Evolutionary conservation across 768 basidiomycete species (phyloP).

Genomic region (Naganishia vaughanmartiniae): DNA sequence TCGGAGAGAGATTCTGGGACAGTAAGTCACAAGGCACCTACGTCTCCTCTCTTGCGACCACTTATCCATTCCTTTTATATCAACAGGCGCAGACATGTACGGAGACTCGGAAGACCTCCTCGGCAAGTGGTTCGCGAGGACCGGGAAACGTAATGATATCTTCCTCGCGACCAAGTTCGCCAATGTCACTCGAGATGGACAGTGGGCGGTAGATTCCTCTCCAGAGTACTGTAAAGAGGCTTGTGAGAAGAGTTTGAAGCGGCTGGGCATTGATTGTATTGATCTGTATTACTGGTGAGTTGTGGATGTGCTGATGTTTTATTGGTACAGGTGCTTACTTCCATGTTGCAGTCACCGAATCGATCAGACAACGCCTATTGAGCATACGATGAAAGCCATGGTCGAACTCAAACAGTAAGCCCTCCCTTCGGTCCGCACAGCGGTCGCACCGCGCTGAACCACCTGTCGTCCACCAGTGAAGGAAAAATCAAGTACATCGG

Average conservation of each 20-base stretch:
- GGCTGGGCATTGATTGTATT: constrained; percentile 34
- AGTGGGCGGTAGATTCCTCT: constrained; percentile 17
- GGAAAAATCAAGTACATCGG: constrained; percentile 61
- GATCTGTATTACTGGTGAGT: constrained; percentile 34
- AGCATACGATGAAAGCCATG: constrained; percentile 36
- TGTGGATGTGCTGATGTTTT: no score
- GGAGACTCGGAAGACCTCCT: constrained; percentile 56
- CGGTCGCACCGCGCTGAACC: background rate
- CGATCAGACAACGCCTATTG: constrained; percentile 40
- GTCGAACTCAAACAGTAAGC: constrained; percentile 33
- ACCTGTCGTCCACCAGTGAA: constrained; percentile 36
- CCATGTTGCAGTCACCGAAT: constrained; percentile 40
- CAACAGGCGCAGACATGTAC: constrained; percentile 54
- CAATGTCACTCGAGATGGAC: background rate
- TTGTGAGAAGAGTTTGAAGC: constrained; percentile 32
- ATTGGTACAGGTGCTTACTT: background rate
- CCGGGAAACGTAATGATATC: constrained; percentile 42
- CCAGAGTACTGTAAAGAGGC: constrained; percentile 34
- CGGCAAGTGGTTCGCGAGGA: constrained; percentile 57
- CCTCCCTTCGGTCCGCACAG: background rate
- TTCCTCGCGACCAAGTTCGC: constrained; percentile 67
- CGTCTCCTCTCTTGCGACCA: no score
- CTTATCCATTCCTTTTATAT: constrained; percentile 34
- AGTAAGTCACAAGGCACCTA: constrained; percentile 21
- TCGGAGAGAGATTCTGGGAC: constrained; percentile 59